Evolutionary conservation across 495 filamentous ascomycete genomes (phyloP), one percentile per base, ranked within the genome.

Genomic region (Physcia stellaris): DNA sequence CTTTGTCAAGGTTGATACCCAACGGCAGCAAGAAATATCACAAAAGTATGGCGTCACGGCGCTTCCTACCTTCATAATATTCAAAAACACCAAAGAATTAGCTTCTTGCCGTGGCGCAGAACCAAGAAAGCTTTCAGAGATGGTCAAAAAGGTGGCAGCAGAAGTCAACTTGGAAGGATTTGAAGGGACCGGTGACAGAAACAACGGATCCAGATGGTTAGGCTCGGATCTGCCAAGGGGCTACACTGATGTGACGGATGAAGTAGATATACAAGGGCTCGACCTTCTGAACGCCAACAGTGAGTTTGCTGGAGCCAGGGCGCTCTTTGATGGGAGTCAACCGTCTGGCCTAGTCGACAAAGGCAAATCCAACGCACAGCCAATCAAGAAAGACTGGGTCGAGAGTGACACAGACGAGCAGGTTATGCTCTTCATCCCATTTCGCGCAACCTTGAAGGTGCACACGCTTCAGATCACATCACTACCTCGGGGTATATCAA

Each of bases 371-470:
- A 68, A 57, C 31, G 57, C 56, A 9, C 51, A 51, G 27, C 58
- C 50, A 12, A 51, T 56, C 29, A 46, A 62, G 23, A 73, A 74
- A 37, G 90, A 98, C 59, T 96, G 86, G 84, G 74, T 95, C n/a
- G 85, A 96, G 67, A 94, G 84, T 53, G 92, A 95, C 53, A 94
- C 87, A n/a, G 90, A 98, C 55, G 86, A 95, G 63, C 92, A 98
- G 67, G 58, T 98, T 42, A 83, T 98, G 78, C 71, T 98, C 37
- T 95, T 80, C 56, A 64, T 93, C 33, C 90, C 90, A 6, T 94
- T 98, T 59, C 77, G 86, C 57, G 75, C 80, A 7, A 84, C 79
- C 33, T 50, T 94, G 41, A 98, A 96, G 67, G 70, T 95, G 21
- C 87, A 94, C 55, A 85, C 86, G 4, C 56, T 98, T 31, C 71